Evolutionary conservation across 257 asterid species (phyloP).

Genomic region (Scutellaria galericulata): DNA sequence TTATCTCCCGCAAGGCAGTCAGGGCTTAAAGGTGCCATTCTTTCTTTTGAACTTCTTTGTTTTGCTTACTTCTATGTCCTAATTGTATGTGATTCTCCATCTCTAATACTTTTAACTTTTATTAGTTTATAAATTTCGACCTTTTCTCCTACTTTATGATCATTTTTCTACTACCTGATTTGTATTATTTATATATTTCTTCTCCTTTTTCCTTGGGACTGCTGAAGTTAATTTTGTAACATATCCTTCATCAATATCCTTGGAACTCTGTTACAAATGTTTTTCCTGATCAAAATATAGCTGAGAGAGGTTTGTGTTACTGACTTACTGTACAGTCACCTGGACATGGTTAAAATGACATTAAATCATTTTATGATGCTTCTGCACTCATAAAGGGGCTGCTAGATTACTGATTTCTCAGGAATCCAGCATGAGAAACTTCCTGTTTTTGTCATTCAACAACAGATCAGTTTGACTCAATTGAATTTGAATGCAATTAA

Average conservation of each 20-base stretch:
- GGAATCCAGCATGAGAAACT: background rate
- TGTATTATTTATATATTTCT: constrained; percentile 3
- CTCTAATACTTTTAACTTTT: background rate
- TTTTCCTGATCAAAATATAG: constrained; percentile 7
- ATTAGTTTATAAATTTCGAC: background rate
- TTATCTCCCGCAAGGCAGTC: constrained; percentile 99
- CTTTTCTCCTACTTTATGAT: background rate
- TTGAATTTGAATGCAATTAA: constrained; percentile 15
- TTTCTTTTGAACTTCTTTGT: constrained; percentile 30
- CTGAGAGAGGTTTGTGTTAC: constrained; percentile 19
- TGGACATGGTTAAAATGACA: constrained; percentile 4
- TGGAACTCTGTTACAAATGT: background rate
- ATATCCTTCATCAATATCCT: background rate
- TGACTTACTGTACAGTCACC: background rate
- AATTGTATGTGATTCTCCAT: constrained; percentile 18
- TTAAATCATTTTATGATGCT: constrained; percentile 16
- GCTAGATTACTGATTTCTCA: constrained; percentile 24
- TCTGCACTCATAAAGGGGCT: background rate
- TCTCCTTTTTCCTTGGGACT: constrained; percentile 20
- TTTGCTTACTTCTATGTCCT: constrained; percentile 16
- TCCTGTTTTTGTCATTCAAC: constrained; percentile 14
- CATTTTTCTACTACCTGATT: constrained; percentile 20
- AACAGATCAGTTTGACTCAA: constrained; percentile 5
- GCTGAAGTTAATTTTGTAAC: constrained; percentile 5
- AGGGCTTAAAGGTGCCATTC: constrained; percentile 81